Percentiles rank a stretch among this genome's conserved stretches.
These are phyloP conservation scores for Aspergillus puulaauensis DNA, from an alignment of 2,329 filamentous ascomycete genomes.

Conservation along the genomic window DNA sequence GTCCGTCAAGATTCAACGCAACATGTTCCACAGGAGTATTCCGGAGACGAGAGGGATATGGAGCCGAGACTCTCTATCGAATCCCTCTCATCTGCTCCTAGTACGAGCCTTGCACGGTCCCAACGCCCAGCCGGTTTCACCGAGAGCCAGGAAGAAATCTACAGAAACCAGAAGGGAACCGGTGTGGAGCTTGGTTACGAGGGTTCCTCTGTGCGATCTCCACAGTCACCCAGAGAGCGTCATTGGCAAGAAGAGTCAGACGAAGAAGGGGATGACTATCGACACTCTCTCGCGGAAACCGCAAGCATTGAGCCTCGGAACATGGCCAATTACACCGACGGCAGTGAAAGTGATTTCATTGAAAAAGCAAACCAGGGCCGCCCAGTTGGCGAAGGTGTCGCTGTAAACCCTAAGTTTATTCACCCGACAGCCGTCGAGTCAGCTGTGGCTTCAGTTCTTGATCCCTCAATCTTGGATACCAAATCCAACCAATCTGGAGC, in stretches of 20 bases:
- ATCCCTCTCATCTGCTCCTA: conserved; percentile 58
- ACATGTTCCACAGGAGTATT: conserved; percentile 54
- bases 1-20: conserved; percentile 59
- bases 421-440: conserved; percentile 78
- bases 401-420: conserved; percentile 73
- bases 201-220: conserved; percentile 28
- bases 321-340: conserved; percentile 53
- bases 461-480: conserved; percentile 72
- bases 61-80: conserved; percentile 54
- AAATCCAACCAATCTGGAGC: conserved; percentile 50
- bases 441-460: conserved; percentile 84
- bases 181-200: conserved; percentile 41
- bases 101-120: conserved; percentile 56
- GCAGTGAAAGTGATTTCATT: conserved; percentile 57
- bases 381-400: conserved; percentile 67
- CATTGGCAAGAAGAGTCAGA: conserved; percentile 29
- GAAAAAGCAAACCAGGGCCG: conserved; percentile 65
- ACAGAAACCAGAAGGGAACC: conserved; percentile 42
- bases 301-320: conserved; percentile 54
- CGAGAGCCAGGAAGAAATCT: conserved; percentile 51
- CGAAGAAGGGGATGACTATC: conserved; percentile 53
- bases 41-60: conserved; percentile 60
- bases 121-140: conserved; percentile 54
- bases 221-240: conserved; percentile 18
- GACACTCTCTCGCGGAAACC: conserved; percentile 44